Base-by-base conservation (phyloP, 257 asterid species). In the Vinca minor region DNA sequence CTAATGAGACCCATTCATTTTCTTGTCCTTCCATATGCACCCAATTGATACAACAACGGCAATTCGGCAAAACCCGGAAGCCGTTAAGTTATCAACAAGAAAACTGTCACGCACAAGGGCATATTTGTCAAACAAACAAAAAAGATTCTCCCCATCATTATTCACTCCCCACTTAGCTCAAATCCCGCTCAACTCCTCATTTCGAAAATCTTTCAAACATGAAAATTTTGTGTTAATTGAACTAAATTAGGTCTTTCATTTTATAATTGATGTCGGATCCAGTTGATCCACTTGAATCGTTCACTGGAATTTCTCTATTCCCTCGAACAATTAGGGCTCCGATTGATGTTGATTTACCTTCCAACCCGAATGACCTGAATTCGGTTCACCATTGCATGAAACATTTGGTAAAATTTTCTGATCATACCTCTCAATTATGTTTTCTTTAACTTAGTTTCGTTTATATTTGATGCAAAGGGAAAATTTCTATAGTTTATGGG, bases 251-350 rank as follows among this genome's bases (percentile, higher is more conserved):
- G n/a, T 35, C 32, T 64, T 9, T 11, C 53, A 38, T 63, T 26
- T 59, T 50, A 32, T 36, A n/a, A 13, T 3, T 15, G 29, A 66
- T 44, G 39, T 50, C 81, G 71, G 79, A 63, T 28, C 67, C 81
- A 17, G 63, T 67, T 59, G 96, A 85, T 21, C 94, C 91, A 15
- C 81, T 85, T 59, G 77, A 69, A 14, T 81, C 69, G 42, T 74
- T 78, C 50, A 45, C 25, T 58, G 91, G 85, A n/a, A 81, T 76
- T 2, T 70, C 78, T 68, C 74, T 82, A 11, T 75, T 85, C 59
- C 84, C 92, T 13, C 79, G 80, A 65, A 73, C 86, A 65, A 62
- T 76, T 81, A 74, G 82, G 85, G 82, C 82, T 69, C 66, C 86
- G 1, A 61, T 76, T 35, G 67, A 38, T 55, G 70, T 47, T n/a